Evolutionary conservation across 805 yeast genomes (phyloP), one percentile per base, ranked within the genome.

Genomic region (Lipomyces sp.): DNA sequence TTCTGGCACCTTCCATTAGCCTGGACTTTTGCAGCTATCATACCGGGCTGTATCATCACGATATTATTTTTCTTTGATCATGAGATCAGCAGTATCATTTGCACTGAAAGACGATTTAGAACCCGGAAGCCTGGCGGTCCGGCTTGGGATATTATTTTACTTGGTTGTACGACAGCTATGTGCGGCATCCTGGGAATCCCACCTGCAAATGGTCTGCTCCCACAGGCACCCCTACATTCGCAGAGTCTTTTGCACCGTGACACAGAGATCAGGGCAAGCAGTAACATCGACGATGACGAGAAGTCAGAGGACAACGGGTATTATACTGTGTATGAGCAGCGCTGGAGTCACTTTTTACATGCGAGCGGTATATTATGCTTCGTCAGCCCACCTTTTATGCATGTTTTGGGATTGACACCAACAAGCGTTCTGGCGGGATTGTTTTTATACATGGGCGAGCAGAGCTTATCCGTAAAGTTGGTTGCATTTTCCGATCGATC

Each of bases 41-140:
- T 51, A 29, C 54, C 54, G 1, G 54, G 54, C 4, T 51, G 32
- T 15, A 51, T 51, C 2, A 51, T 51, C 54, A 32, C 54, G 0
- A 32, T 51, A n/a, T 34, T 51, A 29, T 51, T 51, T n/a, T 51
- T 51, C 29, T 51, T 51, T 29, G 54, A 51, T 51, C 54, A 51
- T 24, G 54, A 51, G 34, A 51, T 51, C 30, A 29, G 34, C 54
- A 51, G 54, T 51, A 24, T 51, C 11, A 51, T 51, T 11, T 51
- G 54, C 34, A 51, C 54, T 10, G 32, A 29, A 13, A 18, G 10
- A 29, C 54, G 54, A 6, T 51, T 51, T 24, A n/a, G 54, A 29
- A 51, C 32, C 11, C 30, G 34, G 33, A 51, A 51, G 54, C 54
- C 54, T 13, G 34, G 34, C 15, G 54, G 54, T 3, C 34, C 34